Evolutionary conservation across 2,329 filamentous ascomycete genomes (phyloP).

Genomic region (Cryphonectria carpinicola): DNA sequence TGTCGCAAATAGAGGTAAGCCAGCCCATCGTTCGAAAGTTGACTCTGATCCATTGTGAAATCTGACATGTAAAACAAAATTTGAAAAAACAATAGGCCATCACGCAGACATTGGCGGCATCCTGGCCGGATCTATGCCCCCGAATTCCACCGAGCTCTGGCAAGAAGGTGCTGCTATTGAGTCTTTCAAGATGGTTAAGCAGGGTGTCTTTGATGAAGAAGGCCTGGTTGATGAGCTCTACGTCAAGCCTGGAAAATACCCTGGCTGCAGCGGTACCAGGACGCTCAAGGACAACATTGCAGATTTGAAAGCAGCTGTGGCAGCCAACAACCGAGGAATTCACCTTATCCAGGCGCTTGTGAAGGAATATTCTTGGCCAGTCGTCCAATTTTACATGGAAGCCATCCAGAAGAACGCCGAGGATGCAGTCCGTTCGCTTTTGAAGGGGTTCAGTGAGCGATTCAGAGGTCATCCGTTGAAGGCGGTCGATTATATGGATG

Average conservation of each 20-base stretch:
- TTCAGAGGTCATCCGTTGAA: conserved; percentile 72
- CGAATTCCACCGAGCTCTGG: conserved; percentile 67
- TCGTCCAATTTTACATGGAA: conserved; percentile 83
- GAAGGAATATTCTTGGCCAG: conserved; percentile 74
- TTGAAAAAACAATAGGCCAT: conserved; percentile 63
- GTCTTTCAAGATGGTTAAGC: conserved; percentile 72
- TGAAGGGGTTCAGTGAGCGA: conserved; percentile 70
- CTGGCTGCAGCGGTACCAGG: conserved; percentile 77
- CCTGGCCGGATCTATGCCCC: conserved; percentile 80
- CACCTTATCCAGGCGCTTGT: conserved; percentile 77
- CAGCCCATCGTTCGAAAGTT: neutral
- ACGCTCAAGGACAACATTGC: conserved; percentile 83
- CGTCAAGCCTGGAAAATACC: conserved; percentile 72
- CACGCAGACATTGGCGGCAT: conserved; percentile 87
- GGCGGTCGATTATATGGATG: conserved; percentile 84
- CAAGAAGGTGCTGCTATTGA: conserved; percentile 69
- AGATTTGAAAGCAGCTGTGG: conserved; percentile 84
- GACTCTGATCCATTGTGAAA: neutral
- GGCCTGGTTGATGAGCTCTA: conserved; percentile 73
- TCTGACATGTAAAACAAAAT: neutral
- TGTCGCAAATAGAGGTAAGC: conserved; percentile 57
- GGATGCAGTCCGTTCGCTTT: conserved; percentile 71
- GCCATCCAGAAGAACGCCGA: conserved; percentile 83
- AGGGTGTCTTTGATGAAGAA: conserved; percentile 77
- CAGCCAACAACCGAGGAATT: conserved; percentile 85